Conservation (phyloP, 1,139 yeast species). For the Yamadazyma membranifaciens region DNA sequence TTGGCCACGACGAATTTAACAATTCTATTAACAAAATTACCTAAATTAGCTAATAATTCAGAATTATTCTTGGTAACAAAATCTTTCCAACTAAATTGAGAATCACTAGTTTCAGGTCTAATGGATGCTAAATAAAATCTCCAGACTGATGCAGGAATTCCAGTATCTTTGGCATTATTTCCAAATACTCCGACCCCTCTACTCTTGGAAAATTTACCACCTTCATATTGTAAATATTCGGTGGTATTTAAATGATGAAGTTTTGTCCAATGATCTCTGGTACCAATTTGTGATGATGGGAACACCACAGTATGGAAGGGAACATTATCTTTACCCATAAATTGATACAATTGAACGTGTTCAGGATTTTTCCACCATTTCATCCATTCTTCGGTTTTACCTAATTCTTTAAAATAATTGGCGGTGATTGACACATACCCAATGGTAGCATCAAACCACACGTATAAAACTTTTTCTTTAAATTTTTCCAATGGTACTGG, state of each 20-base stretch:
- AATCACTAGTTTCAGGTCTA: constrained; percentile 93
- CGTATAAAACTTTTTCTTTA: constrained; percentile 88
- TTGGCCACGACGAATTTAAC: constrained; percentile 88
- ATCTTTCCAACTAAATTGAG: constrained; percentile 96
- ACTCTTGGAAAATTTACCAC: constrained; percentile 95
- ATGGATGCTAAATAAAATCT: constrained; percentile 90
- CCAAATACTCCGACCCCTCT: constrained; percentile 98
- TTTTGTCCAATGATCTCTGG: constrained; percentile 86
- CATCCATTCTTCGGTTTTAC: constrained; percentile 57
- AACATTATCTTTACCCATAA: constrained; percentile 99
- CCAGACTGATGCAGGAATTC: constrained; percentile 92
- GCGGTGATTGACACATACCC: constrained; percentile 97
- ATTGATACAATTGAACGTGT: constrained; percentile 80
- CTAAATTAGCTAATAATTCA: constrained; percentile 91
- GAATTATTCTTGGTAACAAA: constrained; percentile 91
- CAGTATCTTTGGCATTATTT: constrained; percentile 92
- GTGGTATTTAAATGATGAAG: constrained; percentile 90
- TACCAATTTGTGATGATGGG: constrained; percentile 91
- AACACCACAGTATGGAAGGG: constrained; percentile 98
- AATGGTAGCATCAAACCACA: constrained; percentile 98
- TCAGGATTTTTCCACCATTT: constrained; percentile 93
- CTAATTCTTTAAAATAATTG: constrained; percentile 66
- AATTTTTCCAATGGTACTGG: constrained; percentile 86
- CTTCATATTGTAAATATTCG: constrained; percentile 95
- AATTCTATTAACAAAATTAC: constrained; percentile 93